phyloP scores from a whole-genome alignment of 139 green algal species.

The Chlamydomonas applanata region DNA sequence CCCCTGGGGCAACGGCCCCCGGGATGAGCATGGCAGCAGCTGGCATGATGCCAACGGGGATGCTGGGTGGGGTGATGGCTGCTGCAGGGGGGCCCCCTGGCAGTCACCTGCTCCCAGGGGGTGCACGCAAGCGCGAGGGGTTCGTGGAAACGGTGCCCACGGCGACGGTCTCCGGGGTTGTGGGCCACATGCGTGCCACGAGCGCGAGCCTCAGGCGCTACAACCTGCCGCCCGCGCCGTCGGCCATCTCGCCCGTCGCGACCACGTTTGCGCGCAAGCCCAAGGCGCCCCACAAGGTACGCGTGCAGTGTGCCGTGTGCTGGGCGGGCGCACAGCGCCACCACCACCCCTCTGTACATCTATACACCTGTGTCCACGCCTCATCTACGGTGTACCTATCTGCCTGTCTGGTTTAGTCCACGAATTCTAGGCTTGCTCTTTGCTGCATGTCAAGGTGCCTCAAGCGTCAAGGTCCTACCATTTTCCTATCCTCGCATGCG shows the following conservation, averaged over 20 bases:
- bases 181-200: conserved; percentile 26
- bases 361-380: too few relatives aligned
- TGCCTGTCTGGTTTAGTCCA: too few relatives aligned
- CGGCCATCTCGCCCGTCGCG: conserved; percentile 18
- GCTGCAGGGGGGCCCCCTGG: too few relatives aligned
- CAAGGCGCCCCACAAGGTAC: conserved; percentile 23
- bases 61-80: background rate
- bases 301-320: too few relatives aligned
- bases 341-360: too few relatives aligned
- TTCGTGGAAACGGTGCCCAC: conserved; percentile 20
- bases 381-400: too few relatives aligned
- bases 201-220: conserved; percentile 29
- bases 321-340: too few relatives aligned
- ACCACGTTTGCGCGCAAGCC: conserved; percentile 42
- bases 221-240: conserved; percentile 11
- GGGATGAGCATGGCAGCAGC: background rate
- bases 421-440: too few relatives aligned
- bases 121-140: conserved; percentile 14
- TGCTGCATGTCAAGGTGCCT: too few relatives aligned
- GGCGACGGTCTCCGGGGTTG: conserved; percentile 4
- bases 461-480: too few relatives aligned
- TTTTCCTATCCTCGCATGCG: too few relatives aligned
- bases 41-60: background rate
- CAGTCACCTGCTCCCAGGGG: too few relatives aligned
- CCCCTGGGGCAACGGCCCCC: background rate